phyloP scores from a whole-genome alignment of 306 rosid genomes.

The Prunus fruticosa region DNA sequence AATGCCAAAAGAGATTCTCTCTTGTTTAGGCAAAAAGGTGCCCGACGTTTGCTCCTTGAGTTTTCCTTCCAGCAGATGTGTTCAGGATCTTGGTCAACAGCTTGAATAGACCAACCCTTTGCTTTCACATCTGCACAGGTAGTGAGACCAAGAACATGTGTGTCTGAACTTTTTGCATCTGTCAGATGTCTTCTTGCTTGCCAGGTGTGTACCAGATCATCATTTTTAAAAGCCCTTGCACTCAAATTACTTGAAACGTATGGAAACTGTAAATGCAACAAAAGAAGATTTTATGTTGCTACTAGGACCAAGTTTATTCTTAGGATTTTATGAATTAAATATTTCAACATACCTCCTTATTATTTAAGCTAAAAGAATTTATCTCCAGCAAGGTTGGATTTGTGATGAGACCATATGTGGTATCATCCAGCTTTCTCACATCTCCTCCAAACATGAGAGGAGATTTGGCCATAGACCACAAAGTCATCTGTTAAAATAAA shows the following conservation, averaged over 20 bases:
- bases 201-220: constrained; percentile 26
- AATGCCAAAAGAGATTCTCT: constrained; percentile 45
- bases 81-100: constrained; percentile 43
- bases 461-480: constrained; percentile 93
- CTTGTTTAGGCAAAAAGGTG: constrained; percentile 69
- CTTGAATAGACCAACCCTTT: constrained; percentile 65
- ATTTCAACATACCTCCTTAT: constrained; percentile 67
- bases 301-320: constrained; percentile 12
- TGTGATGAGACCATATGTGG: constrained; percentile 51
- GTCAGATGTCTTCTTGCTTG: constrained; percentile 30
- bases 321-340: constrained; percentile 1
- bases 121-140: constrained; percentile 62
- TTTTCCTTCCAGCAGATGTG: constrained; percentile 73
- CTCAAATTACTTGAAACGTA: constrained; percentile 30
- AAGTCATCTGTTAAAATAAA: constrained; percentile 59
- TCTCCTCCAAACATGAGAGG: constrained; percentile 98
- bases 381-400: constrained; percentile 78
- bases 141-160: constrained; percentile 48
- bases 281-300: constrained; percentile 1
- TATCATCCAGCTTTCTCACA: constrained; percentile 59
- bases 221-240: constrained; percentile 12
- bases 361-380: constrained; percentile 64
- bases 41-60: constrained; percentile 28
- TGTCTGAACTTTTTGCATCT: constrained; percentile 28
- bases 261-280: constrained; percentile 61